Evolutionary conservation across 345 rosid genomes (phyloP), one percentile per base, ranked within the genome.

Genomic region (Salix brachista): DNA sequence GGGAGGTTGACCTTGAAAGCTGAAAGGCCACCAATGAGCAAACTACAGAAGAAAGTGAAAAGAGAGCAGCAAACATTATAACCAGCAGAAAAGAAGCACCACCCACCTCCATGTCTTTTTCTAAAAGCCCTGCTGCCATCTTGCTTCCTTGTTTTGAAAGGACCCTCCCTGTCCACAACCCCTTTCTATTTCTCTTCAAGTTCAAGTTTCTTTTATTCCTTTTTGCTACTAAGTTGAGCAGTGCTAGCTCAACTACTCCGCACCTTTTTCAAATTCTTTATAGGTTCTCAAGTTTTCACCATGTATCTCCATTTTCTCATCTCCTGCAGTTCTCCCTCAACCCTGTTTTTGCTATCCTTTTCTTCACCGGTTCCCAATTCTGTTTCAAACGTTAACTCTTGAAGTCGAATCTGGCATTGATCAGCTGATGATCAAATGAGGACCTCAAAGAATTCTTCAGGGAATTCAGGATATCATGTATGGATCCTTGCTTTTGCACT

Each of bases 401-500:
- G n/a, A 50, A 50, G 56, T 17, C 5, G 56, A 50, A 32, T 4
- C 32, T 50, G 41, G 32, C 26, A 52, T 8, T 32, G 12, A 10
- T 1, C 6, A 3, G 42, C 36, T 50, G 19, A 26, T 26, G 14
- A 32, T 60, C 34, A 60, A 56, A 77, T 77, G 81, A 81, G 80
- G 46, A 34, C 36, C 67, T 37, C 65, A 48, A 77, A 74, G 30
- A 14, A 1, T 65, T 36, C 78, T 21, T 48, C 58, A 46, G 64
- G 65, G 26, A 75, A 54, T 65, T 75, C 72, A 39, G 61, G 74
- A 42, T 65, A 64, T 41, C 48, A 75, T 56, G 13, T 26, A 30
- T 77, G 71, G 81, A 73, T 70, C 42, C 64, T 81, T 25, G 50
- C 74, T 28, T 61, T 69, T 25, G 67, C 78, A 69, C 71, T n/a